Base-by-base conservation (phyloP, 257 asterid species). In the Cinchona pubescens region DNA sequence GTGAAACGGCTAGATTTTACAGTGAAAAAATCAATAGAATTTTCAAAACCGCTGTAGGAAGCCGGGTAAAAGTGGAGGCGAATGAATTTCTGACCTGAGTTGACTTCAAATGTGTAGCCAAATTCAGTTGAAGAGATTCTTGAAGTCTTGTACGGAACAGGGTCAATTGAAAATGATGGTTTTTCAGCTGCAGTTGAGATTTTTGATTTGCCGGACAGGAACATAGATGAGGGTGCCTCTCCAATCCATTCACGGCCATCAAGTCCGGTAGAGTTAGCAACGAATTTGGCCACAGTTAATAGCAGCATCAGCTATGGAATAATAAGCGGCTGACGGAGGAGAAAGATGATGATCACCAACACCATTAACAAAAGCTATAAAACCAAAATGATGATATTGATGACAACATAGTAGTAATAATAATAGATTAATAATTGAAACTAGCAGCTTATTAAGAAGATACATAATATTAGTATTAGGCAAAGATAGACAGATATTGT, bases 11-110 rank as follows among this genome's bases (percentile, higher is more conserved):
- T 69, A 23, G 75, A 60, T 76, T 72, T 81, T 29, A 81, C 79
- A 1, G 63, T 45, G 68, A 81, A 81, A 59, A 59, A 27, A 51
- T 71, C 60, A 4, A 29, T 1, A 42, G 73, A 76, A 38, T 76
- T 73, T 43, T 59, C 45, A 51, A 76, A 81, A 30, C 83, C 83
- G 9, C 70, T 25, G 30, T 80, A 76, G 0, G 29, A 70, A 13
- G 79, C 76, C 38, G 76, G 81, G 66, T 72, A 71, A 65, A 81
- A 67, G 43, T 81, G 79, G 1, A 81, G 13, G 45, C 73, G 84
- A 25, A 80, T 30, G 71, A 70, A 42, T 49, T 80, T 80, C 74
- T 75, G 80, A 61, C 83, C 80, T 13, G 80, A 70, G 23, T 40
- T 59, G 72, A 76, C 58, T 32, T 23, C 34, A 34, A 81, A 72